These are phyloP conservation scores for Klebsormidium nitens DNA, from an alignment of 139 green algal genomes.

Conservation along the genomic window DNA sequence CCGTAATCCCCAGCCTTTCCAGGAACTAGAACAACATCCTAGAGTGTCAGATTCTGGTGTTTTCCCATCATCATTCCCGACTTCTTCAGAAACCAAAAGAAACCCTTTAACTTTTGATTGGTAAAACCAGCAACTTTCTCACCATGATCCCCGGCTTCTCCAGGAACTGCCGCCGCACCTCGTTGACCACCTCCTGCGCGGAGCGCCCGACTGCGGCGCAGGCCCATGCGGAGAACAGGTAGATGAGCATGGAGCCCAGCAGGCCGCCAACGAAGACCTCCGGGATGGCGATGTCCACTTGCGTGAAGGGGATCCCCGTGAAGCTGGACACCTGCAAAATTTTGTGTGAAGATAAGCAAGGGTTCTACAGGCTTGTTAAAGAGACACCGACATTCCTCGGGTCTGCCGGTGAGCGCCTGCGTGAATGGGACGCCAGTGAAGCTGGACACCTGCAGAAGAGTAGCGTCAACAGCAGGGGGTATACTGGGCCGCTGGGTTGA, in stretches of 20 bases:
- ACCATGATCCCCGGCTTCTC: constrained; percentile 53
- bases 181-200: constrained; percentile 50
- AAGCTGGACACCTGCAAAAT: constrained; percentile 30
- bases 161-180: constrained; percentile 57
- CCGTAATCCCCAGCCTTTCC: too few relatives aligned
- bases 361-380: too few relatives aligned
- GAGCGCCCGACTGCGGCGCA: constrained; percentile 44
- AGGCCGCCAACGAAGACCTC: constrained; percentile 56
- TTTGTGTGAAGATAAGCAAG: too few relatives aligned
- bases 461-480: too few relatives aligned
- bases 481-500: too few relatives aligned
- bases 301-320: constrained; percentile 33
- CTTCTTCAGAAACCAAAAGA: too few relatives aligned
- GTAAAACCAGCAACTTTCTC: constrained; percentile 11
- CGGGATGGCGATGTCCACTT: constrained; percentile 54
- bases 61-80: too few relatives aligned
- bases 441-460: constrained; percentile 27
- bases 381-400: too few relatives aligned
- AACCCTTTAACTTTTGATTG: too few relatives aligned
- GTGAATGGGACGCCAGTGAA: constrained; percentile 46
- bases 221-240: constrained; percentile 51
- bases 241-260: constrained; percentile 54
- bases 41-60: too few relatives aligned
- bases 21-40: too few relatives aligned
- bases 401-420: too few relatives aligned